These are phyloP conservation scores for Rhodotorula sp. DNA, from an alignment of 1,284 basidiomycete species.

Conservation along the genomic window DNA sequence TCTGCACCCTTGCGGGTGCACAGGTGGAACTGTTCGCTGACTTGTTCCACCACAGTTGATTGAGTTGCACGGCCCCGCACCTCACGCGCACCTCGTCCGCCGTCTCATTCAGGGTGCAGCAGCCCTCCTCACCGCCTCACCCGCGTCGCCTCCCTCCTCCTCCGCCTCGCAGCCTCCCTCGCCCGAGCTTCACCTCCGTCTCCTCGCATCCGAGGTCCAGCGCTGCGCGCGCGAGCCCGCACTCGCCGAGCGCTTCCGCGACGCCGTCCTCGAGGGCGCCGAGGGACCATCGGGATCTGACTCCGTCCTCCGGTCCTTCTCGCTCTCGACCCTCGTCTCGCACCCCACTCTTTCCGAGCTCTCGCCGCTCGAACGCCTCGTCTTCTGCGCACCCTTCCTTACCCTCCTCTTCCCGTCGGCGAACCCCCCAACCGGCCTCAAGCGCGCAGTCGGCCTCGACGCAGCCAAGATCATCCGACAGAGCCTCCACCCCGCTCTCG, in stretches of 20 bases:
- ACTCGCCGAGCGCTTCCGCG: conserved; percentile 77
- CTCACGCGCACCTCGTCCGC: conserved; percentile 91
- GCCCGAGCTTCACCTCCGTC: conserved; percentile 69
- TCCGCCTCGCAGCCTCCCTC: conserved; percentile 34
- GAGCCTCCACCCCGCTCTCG: conserved; percentile 17
- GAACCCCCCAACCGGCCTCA: conserved; percentile 10
- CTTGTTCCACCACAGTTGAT: conserved; percentile 63
- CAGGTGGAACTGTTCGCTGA: neutral
- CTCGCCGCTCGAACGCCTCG: conserved; percentile 71
- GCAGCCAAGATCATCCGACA: conserved; percentile 32
- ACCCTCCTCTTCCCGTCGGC: conserved; percentile 53
- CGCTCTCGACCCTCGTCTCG: conserved; percentile 69
- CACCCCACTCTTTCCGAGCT: conserved; percentile 73
- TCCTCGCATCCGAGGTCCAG: conserved; percentile 80
- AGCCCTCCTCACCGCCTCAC: conserved; percentile 56
- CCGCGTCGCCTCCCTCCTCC: conserved; percentile 55
- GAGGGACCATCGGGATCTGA: conserved; percentile 51
- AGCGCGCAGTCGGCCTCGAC: conserved; percentile 36
- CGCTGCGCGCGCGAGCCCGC: conserved; percentile 80
- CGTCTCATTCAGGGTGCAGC: conserved; percentile 74
- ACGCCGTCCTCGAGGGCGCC: conserved; percentile 78
- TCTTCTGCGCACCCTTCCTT: conserved; percentile 70
- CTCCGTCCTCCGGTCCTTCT: conserved; percentile 59
- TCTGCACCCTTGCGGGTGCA: neutral
- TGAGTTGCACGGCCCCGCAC: conserved; percentile 89